A percentile compares a stretch with the other conserved stretches of the same genome.
Conservation (phyloP, 305 asterid species). For the Fraxinus floribunda region DNA sequence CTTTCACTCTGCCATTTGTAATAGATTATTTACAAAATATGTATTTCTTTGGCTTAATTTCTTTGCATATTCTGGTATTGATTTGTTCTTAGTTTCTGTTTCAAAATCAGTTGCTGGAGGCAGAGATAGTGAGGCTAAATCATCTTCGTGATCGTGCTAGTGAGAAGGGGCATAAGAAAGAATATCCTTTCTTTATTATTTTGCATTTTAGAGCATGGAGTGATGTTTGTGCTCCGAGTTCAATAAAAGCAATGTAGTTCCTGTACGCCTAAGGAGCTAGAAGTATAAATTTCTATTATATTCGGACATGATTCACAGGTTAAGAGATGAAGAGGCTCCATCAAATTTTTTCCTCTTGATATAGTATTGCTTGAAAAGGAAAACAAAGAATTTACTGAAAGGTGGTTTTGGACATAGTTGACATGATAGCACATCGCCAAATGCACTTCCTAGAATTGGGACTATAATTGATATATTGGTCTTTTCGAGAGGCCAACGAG, state of each 20-base stretch:
- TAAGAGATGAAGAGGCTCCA: slow-evolving; percentile 10
- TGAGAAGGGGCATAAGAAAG: slow-evolving; percentile 79
- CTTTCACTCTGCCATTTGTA: not conserved
- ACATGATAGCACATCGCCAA: not conserved
- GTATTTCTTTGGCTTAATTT: not conserved
- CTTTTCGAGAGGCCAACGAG: not conserved
- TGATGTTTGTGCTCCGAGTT: slow-evolving; percentile 2
- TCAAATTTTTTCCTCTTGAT: not conserved
- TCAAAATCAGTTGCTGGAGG: slow-evolving; percentile 61
- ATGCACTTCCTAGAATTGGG: not conserved
- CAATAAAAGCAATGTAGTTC: not conserved
- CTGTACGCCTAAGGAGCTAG: slow-evolving; percentile 16
- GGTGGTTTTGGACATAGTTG: not conserved
- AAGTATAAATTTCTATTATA: slow-evolving; percentile 1
- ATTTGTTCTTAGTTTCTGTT: slow-evolving; percentile 21
- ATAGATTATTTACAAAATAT: not conserved
- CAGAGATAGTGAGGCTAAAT: slow-evolving; percentile 68
- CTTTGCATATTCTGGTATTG: slow-evolving; percentile 30
- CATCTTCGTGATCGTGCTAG: slow-evolving; percentile 89
- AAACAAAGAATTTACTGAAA: not conserved
- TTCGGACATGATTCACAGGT: not conserved
- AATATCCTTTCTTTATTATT: slow-evolving; percentile 71
- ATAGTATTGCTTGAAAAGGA: not conserved
- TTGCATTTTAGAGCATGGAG: slow-evolving; percentile 3
- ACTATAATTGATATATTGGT: not conserved